Percentiles rank a stretch among this genome's conserved stretches.
Conservation (phyloP, 1,139 yeast genomes). For the Blastobotrys petasosporus region DNA sequence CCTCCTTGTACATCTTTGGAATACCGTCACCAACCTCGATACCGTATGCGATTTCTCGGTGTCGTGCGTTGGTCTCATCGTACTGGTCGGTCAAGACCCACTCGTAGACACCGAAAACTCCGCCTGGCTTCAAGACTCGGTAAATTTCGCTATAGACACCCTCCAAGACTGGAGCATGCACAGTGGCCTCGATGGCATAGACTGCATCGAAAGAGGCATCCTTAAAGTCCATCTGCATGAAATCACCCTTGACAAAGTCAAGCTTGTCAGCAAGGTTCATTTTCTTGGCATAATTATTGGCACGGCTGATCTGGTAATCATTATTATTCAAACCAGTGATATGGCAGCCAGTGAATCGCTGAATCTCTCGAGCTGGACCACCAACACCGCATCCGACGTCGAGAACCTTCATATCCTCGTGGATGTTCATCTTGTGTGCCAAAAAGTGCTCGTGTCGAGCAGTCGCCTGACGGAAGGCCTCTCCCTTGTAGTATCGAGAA, state of each 20-base stretch:
- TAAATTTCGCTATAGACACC: slow-evolving; percentile 94
- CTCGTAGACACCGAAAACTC: slow-evolving; percentile 94
- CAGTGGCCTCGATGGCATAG: slow-evolving; percentile 97
- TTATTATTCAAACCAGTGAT: slow-evolving; percentile 92
- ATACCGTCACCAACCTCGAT: slow-evolving; percentile 98
- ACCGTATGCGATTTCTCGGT: slow-evolving; percentile 93
- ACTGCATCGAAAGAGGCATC: slow-evolving; percentile 90
- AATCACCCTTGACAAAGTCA: slow-evolving; percentile 91
- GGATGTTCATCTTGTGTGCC: slow-evolving; percentile 78
- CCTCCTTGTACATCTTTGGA: slow-evolving; percentile 87
- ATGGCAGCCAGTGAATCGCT: slow-evolving; percentile 81
- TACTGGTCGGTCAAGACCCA: slow-evolving; percentile 97
- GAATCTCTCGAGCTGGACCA: slow-evolving; percentile 96
- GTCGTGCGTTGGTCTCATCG: slow-evolving; percentile 82
- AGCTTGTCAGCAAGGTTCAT: slow-evolving; percentile 65
- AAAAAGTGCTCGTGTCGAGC: slow-evolving; percentile 96
- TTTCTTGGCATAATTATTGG: slow-evolving; percentile 69
- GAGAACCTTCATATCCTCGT: slow-evolving; percentile 76
- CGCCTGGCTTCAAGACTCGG: slow-evolving; percentile 96
- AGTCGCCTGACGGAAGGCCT: slow-evolving; percentile 87
- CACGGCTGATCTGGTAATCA: slow-evolving; percentile 91
- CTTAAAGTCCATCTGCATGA: slow-evolving; percentile 98
- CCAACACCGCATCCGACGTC: slow-evolving; percentile 99
- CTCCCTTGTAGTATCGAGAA: slow-evolving; percentile 88
- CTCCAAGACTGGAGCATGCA: slow-evolving; percentile 93